phyloP scores from a whole-genome alignment of 2,329 filamentous ascomycete species.

The Hymenoscyphus scutula region DNA sequence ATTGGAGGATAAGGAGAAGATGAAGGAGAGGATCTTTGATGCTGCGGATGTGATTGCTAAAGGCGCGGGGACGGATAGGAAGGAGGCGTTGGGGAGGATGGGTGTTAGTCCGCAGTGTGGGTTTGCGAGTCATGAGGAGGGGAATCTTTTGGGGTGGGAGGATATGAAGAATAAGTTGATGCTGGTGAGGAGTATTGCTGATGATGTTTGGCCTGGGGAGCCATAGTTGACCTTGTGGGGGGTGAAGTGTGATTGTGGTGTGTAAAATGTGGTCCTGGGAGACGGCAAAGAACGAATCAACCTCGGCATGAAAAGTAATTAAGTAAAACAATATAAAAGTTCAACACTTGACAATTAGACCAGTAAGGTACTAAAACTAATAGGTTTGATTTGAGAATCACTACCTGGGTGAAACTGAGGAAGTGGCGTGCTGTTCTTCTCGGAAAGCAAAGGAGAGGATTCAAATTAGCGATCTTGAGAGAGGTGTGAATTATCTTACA shows the following conservation, averaged over 20 bases:
- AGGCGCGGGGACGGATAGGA: conserved; percentile 60
- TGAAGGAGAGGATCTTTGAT: conserved; percentile 57
- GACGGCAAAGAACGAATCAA: conserved; percentile 6
- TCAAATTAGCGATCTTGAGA: no score
- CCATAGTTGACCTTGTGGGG: no score
- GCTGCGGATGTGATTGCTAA: conserved; percentile 70
- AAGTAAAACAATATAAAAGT: neutral
- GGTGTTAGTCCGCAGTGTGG: conserved; percentile 71
- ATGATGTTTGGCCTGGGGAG: conserved; percentile 62
- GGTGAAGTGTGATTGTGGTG: no score
- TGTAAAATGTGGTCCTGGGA: neutral
- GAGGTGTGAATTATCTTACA: no score
- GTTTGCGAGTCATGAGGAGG: conserved; percentile 65
- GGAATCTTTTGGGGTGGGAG: conserved; percentile 67
- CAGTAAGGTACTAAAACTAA: no score
- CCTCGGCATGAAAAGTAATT: conserved; percentile 1
- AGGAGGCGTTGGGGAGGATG: conserved; percentile 68
- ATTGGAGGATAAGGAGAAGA: conserved; percentile 62
- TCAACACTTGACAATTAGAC: neutral
- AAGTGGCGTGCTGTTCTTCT: no score
- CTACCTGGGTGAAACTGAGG: no score
- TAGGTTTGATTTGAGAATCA: no score
- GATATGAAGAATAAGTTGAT: conserved; percentile 74
- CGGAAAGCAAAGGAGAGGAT: no score
- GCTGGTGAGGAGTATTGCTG: conserved; percentile 68